These are phyloP conservation scores for Mycena sp. DNA, from an alignment of 1,284 basidiomycete species.

Conservation along the genomic window DNA sequence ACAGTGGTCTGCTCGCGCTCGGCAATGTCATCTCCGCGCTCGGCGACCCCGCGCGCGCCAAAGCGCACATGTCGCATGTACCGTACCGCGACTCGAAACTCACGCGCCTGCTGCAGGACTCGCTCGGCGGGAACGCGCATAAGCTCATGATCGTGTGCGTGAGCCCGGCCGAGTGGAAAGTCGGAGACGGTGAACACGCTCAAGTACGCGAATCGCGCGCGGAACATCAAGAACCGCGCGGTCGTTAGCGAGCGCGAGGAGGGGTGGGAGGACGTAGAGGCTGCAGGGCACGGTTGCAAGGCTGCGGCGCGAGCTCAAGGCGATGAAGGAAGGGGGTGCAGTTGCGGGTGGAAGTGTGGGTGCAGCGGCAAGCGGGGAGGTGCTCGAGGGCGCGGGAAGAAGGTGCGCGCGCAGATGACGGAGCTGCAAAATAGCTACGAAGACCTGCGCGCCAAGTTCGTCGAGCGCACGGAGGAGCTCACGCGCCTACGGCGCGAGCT, in stretches of 20 bases:
- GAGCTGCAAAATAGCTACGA: constrained; percentile 87
- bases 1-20: constrained; percentile 94
- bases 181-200: constrained; percentile 96
- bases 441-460: constrained; percentile 83
- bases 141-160: constrained; percentile 99
- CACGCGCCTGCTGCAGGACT: constrained; percentile 94
- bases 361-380: constrained; percentile 44
- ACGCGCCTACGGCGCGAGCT: constrained; percentile 80
- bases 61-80: constrained; percentile 84
- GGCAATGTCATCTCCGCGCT: constrained; percentile 99
- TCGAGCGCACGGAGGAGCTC: constrained; percentile 89
- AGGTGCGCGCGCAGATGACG: constrained; percentile 78
- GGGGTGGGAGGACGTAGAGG: constrained; percentile 99
- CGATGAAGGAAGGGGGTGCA: constrained; percentile 72
- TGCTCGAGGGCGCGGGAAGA: constrained; percentile 70
- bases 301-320: constrained; percentile 89
- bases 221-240: constrained; percentile 97
- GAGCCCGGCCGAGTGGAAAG: constrained; percentile 95
- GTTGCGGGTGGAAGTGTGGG: constrained; percentile 31
- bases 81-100: constrained; percentile 99
- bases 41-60: constrained; percentile 89
- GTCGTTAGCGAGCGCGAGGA: constrained; percentile 95
- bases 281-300: constrained; percentile 87
- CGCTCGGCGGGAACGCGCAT: constrained; percentile 97
- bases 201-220: constrained; percentile 97